A percentile compares a stretch with the other conserved stretches of the same genome.
Conservation (phyloP, 129 eudicot species). For the Deinandra increscens region DNA sequence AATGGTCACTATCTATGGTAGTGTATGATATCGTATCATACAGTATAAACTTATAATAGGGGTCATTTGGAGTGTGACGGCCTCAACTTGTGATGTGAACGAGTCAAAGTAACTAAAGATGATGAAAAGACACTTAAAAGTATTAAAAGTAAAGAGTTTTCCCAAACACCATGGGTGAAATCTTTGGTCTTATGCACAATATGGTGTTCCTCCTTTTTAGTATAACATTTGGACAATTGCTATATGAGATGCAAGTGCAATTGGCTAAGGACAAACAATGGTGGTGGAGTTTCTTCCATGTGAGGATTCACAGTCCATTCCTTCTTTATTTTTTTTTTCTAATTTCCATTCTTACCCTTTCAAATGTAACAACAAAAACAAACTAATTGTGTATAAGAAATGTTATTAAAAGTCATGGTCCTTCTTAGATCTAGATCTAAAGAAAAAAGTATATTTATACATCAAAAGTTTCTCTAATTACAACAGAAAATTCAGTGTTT, state of each 20-base stretch:
- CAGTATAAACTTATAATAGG: no score
- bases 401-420: no score
- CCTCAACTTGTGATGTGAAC: neutral
- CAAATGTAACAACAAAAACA: neutral
- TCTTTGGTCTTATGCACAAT: slow-evolving; percentile 40
- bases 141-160: slow-evolving; percentile 21
- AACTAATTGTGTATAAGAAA: no score
- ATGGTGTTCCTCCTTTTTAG: slow-evolving; percentile 34
- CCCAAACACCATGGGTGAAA: slow-evolving; percentile 40
- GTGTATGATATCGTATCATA: neutral
- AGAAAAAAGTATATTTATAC: no score
- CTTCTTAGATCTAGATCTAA: neutral
- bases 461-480: no score
- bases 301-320: slow-evolving; percentile 32
- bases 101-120: slow-evolving; percentile 28
- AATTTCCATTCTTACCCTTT: slow-evolving; percentile 2
- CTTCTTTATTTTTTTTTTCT: neutral
- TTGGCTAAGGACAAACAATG: slow-evolving; percentile 38
- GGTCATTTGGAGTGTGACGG: neutral
- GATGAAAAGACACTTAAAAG: slow-evolving; percentile 31
- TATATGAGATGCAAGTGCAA: slow-evolving; percentile 19
- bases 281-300: slow-evolving; percentile 47
- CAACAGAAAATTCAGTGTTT: no score
- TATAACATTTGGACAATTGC: slow-evolving; percentile 39
- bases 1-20: neutral